Evolutionary conservation across 192 early-diverging fungal genomes (phyloP).

Genomic region (Coemansia sp.): DNA sequence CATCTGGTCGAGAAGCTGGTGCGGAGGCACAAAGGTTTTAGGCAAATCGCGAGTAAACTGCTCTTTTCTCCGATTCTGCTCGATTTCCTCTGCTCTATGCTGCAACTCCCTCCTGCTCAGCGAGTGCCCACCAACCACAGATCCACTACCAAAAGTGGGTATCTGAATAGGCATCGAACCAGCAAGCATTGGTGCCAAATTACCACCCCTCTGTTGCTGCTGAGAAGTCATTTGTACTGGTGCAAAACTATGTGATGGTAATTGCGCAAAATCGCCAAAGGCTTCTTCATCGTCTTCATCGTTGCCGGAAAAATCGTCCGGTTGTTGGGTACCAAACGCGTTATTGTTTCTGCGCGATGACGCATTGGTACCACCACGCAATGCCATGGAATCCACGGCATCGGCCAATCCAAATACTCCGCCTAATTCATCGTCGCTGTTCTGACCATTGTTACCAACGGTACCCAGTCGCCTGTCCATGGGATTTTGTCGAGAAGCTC

Average conservation of each 20-base stretch:
- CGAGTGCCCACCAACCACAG: constrained; percentile 19
- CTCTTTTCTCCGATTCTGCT: constrained; percentile 30
- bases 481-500: background rate
- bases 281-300: constrained; percentile 25
- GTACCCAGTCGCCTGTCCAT: background rate
- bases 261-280: constrained; percentile 32
- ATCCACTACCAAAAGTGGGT: constrained; percentile 25
- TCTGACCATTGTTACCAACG: background rate
- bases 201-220: constrained; percentile 13
- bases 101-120: constrained; percentile 36
- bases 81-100: constrained; percentile 30
- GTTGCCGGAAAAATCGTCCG: constrained; percentile 33
- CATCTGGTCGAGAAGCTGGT: constrained; percentile 43
- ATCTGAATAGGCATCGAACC: constrained; percentile 56
- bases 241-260: background rate
- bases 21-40: constrained; percentile 53
- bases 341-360: background rate
- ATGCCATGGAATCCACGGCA: background rate
- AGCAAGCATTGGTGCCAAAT: constrained; percentile 42
- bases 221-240: background rate
- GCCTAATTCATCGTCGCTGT: constrained; percentile 8
- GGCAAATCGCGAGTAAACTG: constrained; percentile 36
- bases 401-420: background rate
- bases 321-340: constrained; percentile 13
- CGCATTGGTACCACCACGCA: constrained; percentile 1